phyloP scores from a whole-genome alignment of 257 asterid genomes.

The Primulina huaijiensis region DNA sequence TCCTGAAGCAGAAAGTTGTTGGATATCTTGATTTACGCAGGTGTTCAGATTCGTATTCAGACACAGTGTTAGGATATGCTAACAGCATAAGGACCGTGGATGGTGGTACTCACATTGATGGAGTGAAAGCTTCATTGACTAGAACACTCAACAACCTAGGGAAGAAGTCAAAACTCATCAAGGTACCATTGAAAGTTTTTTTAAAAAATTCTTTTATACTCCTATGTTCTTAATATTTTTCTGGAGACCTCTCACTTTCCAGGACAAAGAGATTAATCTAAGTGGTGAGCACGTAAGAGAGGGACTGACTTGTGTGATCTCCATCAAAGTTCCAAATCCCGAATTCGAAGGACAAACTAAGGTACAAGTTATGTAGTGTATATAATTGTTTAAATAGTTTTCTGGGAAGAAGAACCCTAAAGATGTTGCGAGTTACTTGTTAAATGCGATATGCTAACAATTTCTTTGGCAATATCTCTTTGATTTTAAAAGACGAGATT shows the following conservation, averaged over 20 bases:
- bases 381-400: constrained; percentile 7
- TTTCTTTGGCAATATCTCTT: constrained; percentile 5
- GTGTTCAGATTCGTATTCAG: constrained; percentile 96
- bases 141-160: constrained; percentile 87
- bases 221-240: constrained; percentile 11
- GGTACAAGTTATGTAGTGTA: constrained; percentile 38
- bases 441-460: not conserved
- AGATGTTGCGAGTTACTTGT: not conserved
- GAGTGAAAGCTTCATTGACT: constrained; percentile 83
- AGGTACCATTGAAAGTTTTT: constrained; percentile 40
- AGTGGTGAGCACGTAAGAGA: constrained; percentile 98
- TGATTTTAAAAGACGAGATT: constrained; percentile 67
- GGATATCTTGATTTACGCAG: constrained; percentile 37
- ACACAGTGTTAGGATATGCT: constrained; percentile 88
- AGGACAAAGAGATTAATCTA: constrained; percentile 89
- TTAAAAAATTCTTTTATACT: not conserved
- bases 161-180: constrained; percentile 80
- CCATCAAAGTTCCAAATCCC: constrained; percentile 91
- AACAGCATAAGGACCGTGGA: constrained; percentile 95
- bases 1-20: constrained; percentile 13
- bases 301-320: constrained; percentile 90
- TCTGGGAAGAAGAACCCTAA: not conserved
- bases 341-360: constrained; percentile 99
- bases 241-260: constrained; percentile 28
- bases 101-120: constrained; percentile 98